Evolutionary conservation across 331 rosid genomes (phyloP), one percentile per base, ranked within the genome.

Genomic region (Malus hybrid): DNA sequence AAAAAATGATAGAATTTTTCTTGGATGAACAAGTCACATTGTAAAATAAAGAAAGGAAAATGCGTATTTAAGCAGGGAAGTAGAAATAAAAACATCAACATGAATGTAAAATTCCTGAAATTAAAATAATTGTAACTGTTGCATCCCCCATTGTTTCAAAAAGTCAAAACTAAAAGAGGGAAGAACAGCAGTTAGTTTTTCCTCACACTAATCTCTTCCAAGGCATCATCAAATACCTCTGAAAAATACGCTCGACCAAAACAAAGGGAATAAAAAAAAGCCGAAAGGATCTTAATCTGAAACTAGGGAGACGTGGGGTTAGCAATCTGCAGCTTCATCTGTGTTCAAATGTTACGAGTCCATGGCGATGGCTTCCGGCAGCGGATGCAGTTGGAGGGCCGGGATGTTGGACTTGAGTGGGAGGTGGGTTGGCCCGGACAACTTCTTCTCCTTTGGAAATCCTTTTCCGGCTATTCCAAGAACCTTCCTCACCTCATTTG

Each of bases 401-500:
- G 89, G 79, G 16, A 89, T 85, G 64, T 78, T 87, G 82, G 80
- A 78, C 88, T 72, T 85, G 90, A 64, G 93, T 7, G 73, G 88
- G 67, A 83, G 78, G 80, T 82, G 90, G 67, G 80, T 71, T 19
- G 90, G 65, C 42, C 69, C 86, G 2, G 67, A 50, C 69, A 82
- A 36, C 74, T 85, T 88, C 79, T 89, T 90, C 79, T 92, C 97
- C 74, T 69, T 85, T 2, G 65, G 67, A 62, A 70, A 42, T 33
- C 77, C 89, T 27, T 83, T 86, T 28, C 80, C 95, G 18, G 34
- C 69, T 16, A 61, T 75, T 80, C 86, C 93, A 78, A 95, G 96
- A 28, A 79, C 88, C 70, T 89, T 89, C 83, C 98, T 87, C 87
- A 95, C 99, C 82, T 86, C 93, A 70, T 89, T 85, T 4, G 99